phyloP scores from a whole-genome alignment of 2,329 filamentous ascomycete species.

The Sarocladium oryzae region DNA sequence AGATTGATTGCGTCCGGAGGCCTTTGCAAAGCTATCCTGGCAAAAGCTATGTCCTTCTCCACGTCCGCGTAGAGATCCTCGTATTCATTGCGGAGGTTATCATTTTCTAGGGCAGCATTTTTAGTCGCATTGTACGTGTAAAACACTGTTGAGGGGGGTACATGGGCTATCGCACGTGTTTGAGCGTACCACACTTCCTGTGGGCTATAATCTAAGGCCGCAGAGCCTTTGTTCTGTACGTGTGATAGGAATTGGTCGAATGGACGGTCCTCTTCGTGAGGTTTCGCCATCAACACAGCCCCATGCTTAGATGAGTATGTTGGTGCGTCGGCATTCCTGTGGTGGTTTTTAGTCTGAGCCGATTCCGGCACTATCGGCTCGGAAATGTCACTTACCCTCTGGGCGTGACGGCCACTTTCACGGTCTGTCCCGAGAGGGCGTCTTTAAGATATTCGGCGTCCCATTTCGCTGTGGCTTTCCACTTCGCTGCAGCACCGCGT shows the following conservation, averaged over 20 bases:
- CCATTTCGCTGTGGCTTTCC: constrained; percentile 60
- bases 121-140: not conserved
- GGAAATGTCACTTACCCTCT: constrained; percentile 44
- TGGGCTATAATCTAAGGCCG: constrained; percentile 16
- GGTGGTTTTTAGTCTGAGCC: not conserved
- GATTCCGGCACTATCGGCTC: not conserved
- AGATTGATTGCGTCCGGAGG: constrained; percentile 72
- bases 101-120: constrained; percentile 52
- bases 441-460: constrained; percentile 50
- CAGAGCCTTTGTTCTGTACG: constrained; percentile 48
- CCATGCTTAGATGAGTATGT: constrained; percentile 20
- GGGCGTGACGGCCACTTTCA: constrained; percentile 76
- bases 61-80: constrained; percentile 54
- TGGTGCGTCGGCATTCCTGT: constrained; percentile 32
- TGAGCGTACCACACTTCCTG: constrained; percentile 64
- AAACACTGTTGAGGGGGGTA: not conserved
- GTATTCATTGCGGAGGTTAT: constrained; percentile 74
- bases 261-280: constrained; percentile 57
- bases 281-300: constrained; percentile 58
- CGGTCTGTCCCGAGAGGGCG: constrained; percentile 46
- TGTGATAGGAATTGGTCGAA: constrained; percentile 59
- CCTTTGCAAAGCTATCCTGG: constrained; percentile 60
- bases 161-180: constrained; percentile 48
- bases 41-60: constrained; percentile 61
- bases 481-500: constrained; percentile 52